Evolutionary conservation across 2,329 filamentous ascomycete genomes (phyloP).

Genomic region (Hysterium pulicare): DNA sequence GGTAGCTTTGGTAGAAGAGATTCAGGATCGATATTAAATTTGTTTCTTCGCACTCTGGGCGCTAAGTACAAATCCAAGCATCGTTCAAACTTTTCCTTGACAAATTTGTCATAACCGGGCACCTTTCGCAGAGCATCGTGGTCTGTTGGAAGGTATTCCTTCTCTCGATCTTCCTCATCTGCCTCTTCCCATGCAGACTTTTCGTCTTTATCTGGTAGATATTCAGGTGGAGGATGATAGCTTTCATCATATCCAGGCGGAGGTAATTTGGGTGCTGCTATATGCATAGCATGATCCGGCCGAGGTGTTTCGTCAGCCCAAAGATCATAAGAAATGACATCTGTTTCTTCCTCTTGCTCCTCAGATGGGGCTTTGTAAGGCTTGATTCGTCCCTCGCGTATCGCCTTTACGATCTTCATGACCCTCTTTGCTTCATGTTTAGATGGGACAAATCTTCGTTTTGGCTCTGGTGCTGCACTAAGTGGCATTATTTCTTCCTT

Average conservation of each 20-base stretch:
- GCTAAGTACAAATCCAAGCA: slow-evolving; percentile 95
- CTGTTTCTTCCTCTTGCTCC: slow-evolving; percentile 68
- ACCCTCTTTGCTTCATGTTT: slow-evolving; percentile 96
- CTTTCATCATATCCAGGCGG: slow-evolving; percentile 93
- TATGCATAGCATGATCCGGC: slow-evolving; percentile 86
- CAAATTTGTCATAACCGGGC: slow-evolving; percentile 81
- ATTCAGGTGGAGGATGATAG: slow-evolving; percentile 94
- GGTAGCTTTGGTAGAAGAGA: slow-evolving; percentile 91
- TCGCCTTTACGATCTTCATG: slow-evolving; percentile 96
- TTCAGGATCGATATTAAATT: slow-evolving; percentile 93
- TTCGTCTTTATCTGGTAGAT: slow-evolving; percentile 82
- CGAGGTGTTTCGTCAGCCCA: slow-evolving; percentile 90
- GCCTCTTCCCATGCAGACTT: slow-evolving; percentile 78
- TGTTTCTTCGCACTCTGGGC: slow-evolving; percentile 85
- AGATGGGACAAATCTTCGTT: slow-evolving; percentile 90
- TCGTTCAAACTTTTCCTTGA: slow-evolving; percentile 95
- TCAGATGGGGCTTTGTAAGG: slow-evolving; percentile 80
- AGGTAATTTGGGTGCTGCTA: slow-evolving; percentile 87
- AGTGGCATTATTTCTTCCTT: slow-evolving; percentile 91
- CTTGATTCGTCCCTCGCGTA: slow-evolving; percentile 87
- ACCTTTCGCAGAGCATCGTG: slow-evolving; percentile 85
- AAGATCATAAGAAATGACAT: slow-evolving; percentile 76
- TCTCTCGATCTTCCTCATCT: slow-evolving; percentile 87
- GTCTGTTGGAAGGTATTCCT: slow-evolving; percentile 79
- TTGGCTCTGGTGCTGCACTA: slow-evolving; percentile 91